Conservation (phyloP, 2,329 filamentous ascomycete species). For the Septoria linicola region DNA sequence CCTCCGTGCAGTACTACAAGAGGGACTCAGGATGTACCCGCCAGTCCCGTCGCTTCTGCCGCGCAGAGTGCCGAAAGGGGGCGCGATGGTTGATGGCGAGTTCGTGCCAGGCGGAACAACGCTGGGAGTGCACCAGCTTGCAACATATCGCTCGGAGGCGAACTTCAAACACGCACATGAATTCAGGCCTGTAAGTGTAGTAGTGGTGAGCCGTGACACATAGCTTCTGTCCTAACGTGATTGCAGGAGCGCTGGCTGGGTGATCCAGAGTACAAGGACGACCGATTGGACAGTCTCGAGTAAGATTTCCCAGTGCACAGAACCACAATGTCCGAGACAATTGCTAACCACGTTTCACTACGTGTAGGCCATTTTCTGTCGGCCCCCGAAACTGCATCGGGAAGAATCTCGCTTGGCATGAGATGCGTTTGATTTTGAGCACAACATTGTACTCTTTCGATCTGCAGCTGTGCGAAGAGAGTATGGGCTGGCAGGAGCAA, state of each 20-base stretch:
- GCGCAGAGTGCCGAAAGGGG: conserved; percentile 24
- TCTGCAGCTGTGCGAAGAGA: conserved; percentile 29
- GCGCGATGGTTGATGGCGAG: conserved; percentile 22
- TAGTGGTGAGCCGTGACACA: no score
- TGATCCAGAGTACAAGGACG: conserved; percentile 22
- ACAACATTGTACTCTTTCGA: conserved; percentile 10
- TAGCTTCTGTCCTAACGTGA: no score
- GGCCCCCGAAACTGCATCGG: conserved; percentile 20
- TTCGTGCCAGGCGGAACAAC: conserved; percentile 24
- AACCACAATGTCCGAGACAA: no score
- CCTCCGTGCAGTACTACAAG: conserved; percentile 40
- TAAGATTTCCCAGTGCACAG: conserved; percentile 16
- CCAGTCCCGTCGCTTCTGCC: conserved; percentile 32
- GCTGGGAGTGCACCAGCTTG: conserved; percentile 18
- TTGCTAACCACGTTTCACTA: no score
- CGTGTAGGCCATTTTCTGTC: conserved; percentile 16
- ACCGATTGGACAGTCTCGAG: conserved; percentile 26
- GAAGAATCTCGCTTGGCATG: conserved; percentile 13
- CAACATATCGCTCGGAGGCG: conserved; percentile 11
- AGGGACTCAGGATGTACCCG: conserved; percentile 41
- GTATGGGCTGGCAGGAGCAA: conserved; percentile 34
- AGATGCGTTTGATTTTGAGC: conserved; percentile 15
- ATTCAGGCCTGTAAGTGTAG: no score
- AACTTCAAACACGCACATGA: conserved; percentile 28
- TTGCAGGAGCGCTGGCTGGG: conserved; percentile 38